These are phyloP conservation scores for Rhynchospora tenuis DNA, from an alignment of 176 grass and related monocot species.

Conservation along the genomic window DNA sequence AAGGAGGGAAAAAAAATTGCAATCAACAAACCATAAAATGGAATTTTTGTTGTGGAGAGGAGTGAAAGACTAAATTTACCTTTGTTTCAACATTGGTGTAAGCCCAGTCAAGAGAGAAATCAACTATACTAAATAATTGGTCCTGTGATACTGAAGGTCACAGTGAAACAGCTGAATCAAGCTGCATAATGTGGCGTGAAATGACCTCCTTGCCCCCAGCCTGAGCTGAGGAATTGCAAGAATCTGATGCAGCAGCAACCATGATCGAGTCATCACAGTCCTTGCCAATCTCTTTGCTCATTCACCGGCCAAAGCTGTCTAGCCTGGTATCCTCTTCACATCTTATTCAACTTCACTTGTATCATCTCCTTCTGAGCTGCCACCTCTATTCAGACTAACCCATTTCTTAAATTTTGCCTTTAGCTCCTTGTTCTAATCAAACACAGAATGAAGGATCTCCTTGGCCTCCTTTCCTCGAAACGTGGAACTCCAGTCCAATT, in stretches of 20 bases:
- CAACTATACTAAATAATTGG: slow-evolving; percentile 71
- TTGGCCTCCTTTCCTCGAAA: not conserved
- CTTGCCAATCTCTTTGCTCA: slow-evolving; percentile 68
- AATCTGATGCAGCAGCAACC: slow-evolving; percentile 40
- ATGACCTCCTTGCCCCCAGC: slow-evolving; percentile 43
- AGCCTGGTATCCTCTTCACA: slow-evolving; percentile 33
- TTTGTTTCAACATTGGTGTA: slow-evolving; percentile 56
- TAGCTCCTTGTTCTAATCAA: not conserved
- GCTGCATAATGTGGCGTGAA: slow-evolving; percentile 38
- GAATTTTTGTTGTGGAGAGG: too few species aligned
- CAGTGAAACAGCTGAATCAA: slow-evolving; percentile 49
- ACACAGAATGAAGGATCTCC: not conserved
- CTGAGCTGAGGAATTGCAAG: slow-evolving; percentile 39
- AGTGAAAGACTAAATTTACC: slow-evolving; percentile 28
- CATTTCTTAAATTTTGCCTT: not conserved
- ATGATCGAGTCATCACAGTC: slow-evolving; percentile 47
- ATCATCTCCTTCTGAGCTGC: not conserved
- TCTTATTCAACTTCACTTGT: not conserved
- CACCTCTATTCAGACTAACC: not conserved
- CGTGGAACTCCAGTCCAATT: not conserved
- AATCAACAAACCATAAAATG: not conserved
- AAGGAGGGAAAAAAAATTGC: not conserved
- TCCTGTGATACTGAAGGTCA: slow-evolving; percentile 75
- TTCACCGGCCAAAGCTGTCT: slow-evolving; percentile 86
- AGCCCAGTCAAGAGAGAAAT: slow-evolving; percentile 62